Evolutionary conservation across 257 asterid genomes (phyloP), one percentile per base, ranked within the genome.

Genomic region (Petunia axillaris): DNA sequence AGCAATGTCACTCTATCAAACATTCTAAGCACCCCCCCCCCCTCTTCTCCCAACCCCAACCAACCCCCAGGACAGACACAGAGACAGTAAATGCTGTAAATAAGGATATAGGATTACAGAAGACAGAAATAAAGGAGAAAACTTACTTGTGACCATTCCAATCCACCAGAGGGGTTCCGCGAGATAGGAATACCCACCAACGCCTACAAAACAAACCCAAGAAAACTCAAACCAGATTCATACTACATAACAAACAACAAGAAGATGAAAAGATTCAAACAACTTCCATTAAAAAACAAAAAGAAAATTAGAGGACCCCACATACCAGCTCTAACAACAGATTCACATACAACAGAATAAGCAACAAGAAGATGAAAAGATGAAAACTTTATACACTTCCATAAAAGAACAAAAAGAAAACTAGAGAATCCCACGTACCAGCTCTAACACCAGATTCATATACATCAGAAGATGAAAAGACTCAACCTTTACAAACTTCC

Each of bases 101-200:
- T 36, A 5, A 65, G 78, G 13, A 52, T 14, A 82, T 14, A 9
- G 37, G 13, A 37, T 3, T 25, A 37, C 3, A 63, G 37, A 67
- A 54, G 46, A 37, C 44, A 73, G 38, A 57, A 66, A 70, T 3
- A 38, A 9, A 59, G 46, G 25, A 5, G 3, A 70, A 73, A 11
- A 86, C 97, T 76, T 84, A 92, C 97, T 91, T n/a, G 98, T 87
- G 82, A 88, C 82, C 95, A 94, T 89, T 77, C 98, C 97, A 71
- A 90, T 41, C 98, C 97, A 92, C 97, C 98, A 94, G 6, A 91
- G 94, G 81, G 98, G 97, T 90, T 94, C 98, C 88, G 82, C 43
- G 48, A 94, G 90, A 90, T 94, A 94, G 3, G 98, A 59, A 88
- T 88, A 87, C 1, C 98, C 95, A 9, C 97, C 98, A 82, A 87